Evolutionary conservation across 345 rosid genomes (phyloP).

Genomic region (Anacardium occidentale): DNA sequence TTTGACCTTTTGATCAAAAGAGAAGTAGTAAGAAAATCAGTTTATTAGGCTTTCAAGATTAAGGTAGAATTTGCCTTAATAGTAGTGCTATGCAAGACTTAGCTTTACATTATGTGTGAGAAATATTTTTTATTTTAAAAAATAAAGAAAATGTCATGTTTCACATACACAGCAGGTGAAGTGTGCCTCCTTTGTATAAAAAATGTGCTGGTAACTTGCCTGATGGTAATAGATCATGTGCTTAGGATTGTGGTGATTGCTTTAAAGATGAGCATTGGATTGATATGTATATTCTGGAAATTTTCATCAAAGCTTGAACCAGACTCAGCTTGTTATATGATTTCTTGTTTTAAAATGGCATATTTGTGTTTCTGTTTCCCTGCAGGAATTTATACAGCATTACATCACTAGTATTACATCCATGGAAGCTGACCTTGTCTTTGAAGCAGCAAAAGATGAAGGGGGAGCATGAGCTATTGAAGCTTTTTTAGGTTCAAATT

Average conservation of each 20-base stretch:
- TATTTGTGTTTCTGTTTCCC: constrained; percentile 25
- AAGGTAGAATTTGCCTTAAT: no score
- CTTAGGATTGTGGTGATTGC: background rate
- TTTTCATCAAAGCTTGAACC: background rate
- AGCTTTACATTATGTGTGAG: no score
- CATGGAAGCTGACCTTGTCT: constrained; percentile 66
- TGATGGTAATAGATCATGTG: background rate
- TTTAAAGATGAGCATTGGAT: background rate
- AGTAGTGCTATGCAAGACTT: no score
- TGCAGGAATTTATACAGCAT: constrained; percentile 80
- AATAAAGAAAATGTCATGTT: no score
- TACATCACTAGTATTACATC: constrained; percentile 62
- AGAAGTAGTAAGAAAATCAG: no score
- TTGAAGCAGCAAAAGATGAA: constrained; percentile 72
- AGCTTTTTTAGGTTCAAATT: constrained; percentile 73
- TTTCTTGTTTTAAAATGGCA: constrained; percentile 11
- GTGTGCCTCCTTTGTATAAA: no score
- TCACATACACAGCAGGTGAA: no score
- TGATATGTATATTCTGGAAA: background rate
- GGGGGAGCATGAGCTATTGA: constrained; percentile 88
- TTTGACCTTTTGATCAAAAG: no score
- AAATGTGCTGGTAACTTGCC: no score
- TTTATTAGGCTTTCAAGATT: no score
- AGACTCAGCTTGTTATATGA: background rate
- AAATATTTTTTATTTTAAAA: no score